A percentile compares a stretch with the other conserved stretches of the same genome.
Evolutionary conservation across 2,329 filamentous ascomycete genomes (phyloP).

Genomic region (Aspergillus hiratsukae): DNA sequence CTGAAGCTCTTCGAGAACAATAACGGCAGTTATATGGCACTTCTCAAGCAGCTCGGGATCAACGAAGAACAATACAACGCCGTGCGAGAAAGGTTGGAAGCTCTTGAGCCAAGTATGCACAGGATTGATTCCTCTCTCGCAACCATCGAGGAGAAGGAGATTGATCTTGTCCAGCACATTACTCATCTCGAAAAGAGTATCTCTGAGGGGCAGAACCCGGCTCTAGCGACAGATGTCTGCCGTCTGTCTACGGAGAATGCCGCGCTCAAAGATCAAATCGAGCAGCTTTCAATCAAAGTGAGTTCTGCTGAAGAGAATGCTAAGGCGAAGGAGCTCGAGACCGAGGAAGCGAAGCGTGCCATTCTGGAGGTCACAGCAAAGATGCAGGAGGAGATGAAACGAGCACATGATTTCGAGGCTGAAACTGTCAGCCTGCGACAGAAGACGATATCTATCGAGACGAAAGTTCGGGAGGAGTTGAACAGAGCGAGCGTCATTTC

Average conservation of each 20-base stretch:
- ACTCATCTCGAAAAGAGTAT: constrained; percentile 15
- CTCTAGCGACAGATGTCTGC: constrained; percentile 21
- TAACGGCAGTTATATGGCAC: constrained; percentile 13
- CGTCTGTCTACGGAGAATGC: constrained; percentile 19
- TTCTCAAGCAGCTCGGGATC: constrained; percentile 20
- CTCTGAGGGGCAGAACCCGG: constrained; percentile 12
- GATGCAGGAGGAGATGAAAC: constrained; percentile 14
- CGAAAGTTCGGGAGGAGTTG: constrained; percentile 27
- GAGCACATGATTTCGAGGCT: constrained; percentile 13
- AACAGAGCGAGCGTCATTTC: constrained; percentile 26
- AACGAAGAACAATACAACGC: constrained; percentile 13
- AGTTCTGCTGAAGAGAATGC: constrained; percentile 12
- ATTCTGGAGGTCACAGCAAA: constrained; percentile 17
- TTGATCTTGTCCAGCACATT: constrained; percentile 28
- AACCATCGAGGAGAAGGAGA: constrained; percentile 18
- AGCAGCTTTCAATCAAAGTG: constrained; percentile 17
- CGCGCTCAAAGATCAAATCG: constrained; percentile 22
- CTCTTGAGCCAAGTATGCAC: constrained; percentile 15
- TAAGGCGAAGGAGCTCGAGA: constrained; percentile 17
- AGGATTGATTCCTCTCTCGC: constrained; percentile 17
- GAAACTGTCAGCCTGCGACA: constrained; percentile 20
- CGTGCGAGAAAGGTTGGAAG: constrained; percentile 18
- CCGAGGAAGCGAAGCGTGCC: constrained; percentile 12
- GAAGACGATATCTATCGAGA: constrained; percentile 19
- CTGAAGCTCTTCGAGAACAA: constrained; percentile 15